phyloP scores from a whole-genome alignment of 306 rosid genomes.

The Morella rubra region DNA sequence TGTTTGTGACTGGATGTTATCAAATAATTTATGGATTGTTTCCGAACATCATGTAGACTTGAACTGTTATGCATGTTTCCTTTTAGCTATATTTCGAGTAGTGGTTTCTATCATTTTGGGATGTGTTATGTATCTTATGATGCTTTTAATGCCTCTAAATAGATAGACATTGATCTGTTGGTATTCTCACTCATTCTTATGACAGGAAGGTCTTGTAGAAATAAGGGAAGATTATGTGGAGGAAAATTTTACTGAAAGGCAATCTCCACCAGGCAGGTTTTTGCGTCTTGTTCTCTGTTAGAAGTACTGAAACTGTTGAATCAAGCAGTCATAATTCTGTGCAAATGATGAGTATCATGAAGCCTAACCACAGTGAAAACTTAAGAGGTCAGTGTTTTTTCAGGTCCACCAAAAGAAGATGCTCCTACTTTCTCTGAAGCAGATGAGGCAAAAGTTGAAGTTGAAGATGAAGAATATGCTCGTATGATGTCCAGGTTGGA shows the following conservation, averaged over 20 bases:
- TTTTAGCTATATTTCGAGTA: background rate
- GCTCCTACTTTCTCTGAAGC: constrained; percentile 32
- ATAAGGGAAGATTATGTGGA: constrained; percentile 78
- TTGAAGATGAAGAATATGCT: constrained; percentile 58
- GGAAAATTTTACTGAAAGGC: constrained; percentile 34
- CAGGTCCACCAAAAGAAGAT: constrained; percentile 44
- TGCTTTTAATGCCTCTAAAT: background rate
- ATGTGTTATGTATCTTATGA: background rate
- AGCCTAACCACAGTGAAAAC: background rate
- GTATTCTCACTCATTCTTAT: constrained; percentile 18
- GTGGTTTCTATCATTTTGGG: background rate
- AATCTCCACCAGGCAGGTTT: constrained; percentile 53
- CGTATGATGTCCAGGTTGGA: constrained; percentile 56
- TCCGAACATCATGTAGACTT: too few relatives aligned
- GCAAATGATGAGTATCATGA: background rate
- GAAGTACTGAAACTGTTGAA: background rate
- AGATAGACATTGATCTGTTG: background rate
- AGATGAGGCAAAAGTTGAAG: constrained; percentile 25
- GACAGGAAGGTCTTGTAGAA: constrained; percentile 78
- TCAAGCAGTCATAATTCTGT: background rate
- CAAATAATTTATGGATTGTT: too few relatives aligned
- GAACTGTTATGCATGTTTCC: background rate
- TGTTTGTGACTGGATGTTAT: too few relatives aligned
- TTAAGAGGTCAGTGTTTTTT: constrained; percentile 19
- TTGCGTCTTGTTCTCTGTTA: constrained; percentile 15